These are phyloP conservation scores for Fusarium foetens DNA, from an alignment of 2,329 filamentous ascomycete species.

Conservation along the genomic window DNA sequence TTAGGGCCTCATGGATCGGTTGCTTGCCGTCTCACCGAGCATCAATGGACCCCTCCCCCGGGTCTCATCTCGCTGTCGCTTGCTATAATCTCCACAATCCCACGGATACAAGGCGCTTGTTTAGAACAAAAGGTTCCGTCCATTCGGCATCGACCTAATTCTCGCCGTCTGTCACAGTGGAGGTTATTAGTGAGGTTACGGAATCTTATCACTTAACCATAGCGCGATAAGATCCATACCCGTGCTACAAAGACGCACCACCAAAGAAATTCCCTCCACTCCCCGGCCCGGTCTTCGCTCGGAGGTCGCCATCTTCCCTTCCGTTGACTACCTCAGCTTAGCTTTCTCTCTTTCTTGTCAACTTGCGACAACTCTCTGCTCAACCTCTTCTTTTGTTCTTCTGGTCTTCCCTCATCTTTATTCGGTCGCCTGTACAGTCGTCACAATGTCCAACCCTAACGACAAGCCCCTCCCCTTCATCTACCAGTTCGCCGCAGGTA, in stretches of 20 bases:
- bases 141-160: slow-evolving; percentile 21
- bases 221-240: slow-evolving; percentile 39
- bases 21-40: slow-evolving; percentile 31
- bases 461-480: slow-evolving; percentile 86
- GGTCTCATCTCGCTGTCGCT: slow-evolving; percentile 21
- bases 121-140: slow-evolving; percentile 2
- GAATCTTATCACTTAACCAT: slow-evolving; percentile 38
- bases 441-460: slow-evolving; percentile 51
- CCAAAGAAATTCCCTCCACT: slow-evolving; percentile 45
- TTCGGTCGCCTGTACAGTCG: slow-evolving; percentile 12
- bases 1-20: slow-evolving; percentile 2
- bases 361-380: slow-evolving; percentile 28
- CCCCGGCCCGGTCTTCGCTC: slow-evolving; percentile 45
- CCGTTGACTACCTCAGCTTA: slow-evolving; percentile 10
- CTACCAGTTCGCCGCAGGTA: slow-evolving; percentile 95
- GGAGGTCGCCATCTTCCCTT: slow-evolving; percentile 41
- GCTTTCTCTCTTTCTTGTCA: slow-evolving; percentile 11
- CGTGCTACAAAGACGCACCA: slow-evolving; percentile 22
- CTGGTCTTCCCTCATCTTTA: slow-evolving; percentile 4
- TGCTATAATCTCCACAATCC: slow-evolving; percentile 24
- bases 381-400: slow-evolving; percentile 14
- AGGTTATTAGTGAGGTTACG: slow-evolving; percentile 8
- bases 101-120: slow-evolving; percentile 5
- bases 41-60: slow-evolving; percentile 26
- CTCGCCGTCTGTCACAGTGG: slow-evolving; percentile 10